Percentiles rank a stretch among this genome's conserved stretches.
These are phyloP conservation scores for Penicillium pancosmium DNA, from an alignment of 495 filamentous ascomycete species.

Conservation along the genomic window DNA sequence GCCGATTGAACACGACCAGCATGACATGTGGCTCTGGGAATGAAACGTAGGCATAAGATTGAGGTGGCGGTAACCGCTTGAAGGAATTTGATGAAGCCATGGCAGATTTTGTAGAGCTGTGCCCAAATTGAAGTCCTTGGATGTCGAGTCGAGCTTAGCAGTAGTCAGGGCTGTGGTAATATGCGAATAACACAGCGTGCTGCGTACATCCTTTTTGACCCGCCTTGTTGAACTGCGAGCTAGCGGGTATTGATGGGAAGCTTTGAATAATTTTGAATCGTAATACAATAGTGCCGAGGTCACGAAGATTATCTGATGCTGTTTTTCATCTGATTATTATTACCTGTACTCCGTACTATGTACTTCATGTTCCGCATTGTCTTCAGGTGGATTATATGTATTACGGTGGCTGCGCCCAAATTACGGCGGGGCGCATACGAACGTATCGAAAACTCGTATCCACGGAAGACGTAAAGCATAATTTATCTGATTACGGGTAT, in stretches of 20 bases:
- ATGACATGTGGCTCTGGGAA: slow-evolving; percentile 38
- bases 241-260: no score
- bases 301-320: not conserved
- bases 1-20: slow-evolving; percentile 38
- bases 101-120: not conserved
- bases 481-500: slow-evolving; percentile 15
- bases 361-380: not conserved
- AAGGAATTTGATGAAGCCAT: slow-evolving; percentile 13
- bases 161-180: not conserved
- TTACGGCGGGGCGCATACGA: not conserved
- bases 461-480: slow-evolving; percentile 1
- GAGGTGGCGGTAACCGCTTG: slow-evolving; percentile 18
- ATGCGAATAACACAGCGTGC: not conserved
- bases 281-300: not conserved
- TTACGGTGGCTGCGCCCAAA: not conserved
- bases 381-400: not conserved
- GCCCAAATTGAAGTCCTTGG: not conserved
- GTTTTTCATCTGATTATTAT: no score
- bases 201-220: no score
- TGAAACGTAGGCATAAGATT: slow-evolving; percentile 19
- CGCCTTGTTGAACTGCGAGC: no score
- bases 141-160: not conserved
- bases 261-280: not conserved
- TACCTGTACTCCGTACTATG: not conserved
- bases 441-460: not conserved